Evolutionary conservation across 768 basidiomycete genomes (phyloP).

Genomic region (Tulasnella sp.): DNA sequence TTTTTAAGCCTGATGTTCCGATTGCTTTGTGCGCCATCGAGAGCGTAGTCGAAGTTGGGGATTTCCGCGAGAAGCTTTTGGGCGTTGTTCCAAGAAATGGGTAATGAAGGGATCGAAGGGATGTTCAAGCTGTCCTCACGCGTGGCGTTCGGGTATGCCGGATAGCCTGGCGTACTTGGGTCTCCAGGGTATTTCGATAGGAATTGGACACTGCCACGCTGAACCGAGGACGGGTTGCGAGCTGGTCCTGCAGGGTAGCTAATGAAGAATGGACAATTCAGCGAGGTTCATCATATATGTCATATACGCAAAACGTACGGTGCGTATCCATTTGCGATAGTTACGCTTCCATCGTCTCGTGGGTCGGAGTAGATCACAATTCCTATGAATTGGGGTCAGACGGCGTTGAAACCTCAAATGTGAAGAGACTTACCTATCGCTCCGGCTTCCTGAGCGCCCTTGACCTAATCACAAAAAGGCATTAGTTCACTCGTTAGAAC

Average conservation of each 20-base stretch:
- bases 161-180: conserved; percentile 83
- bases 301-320: conserved; percentile 40
- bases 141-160: conserved; percentile 78
- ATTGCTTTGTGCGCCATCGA: conserved; percentile 44
- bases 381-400: conserved; percentile 34
- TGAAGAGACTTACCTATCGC: conserved; percentile 47
- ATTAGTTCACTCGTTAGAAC: background rate
- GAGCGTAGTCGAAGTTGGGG: background rate
- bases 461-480: conserved; percentile 47
- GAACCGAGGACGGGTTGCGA: conserved; percentile 74
- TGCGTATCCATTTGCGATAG: conserved; percentile 67
- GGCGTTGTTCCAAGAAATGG: conserved; percentile 85
- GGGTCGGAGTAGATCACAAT: conserved; percentile 82
- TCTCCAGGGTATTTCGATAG: conserved; percentile 59
- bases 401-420: background rate
- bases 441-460: conserved; percentile 79
- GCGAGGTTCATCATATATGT: background rate
- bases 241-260: conserved; percentile 84
- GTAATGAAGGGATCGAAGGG: conserved; percentile 79
- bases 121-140: conserved; percentile 57
- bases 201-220: conserved; percentile 80
- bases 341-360: conserved; percentile 78
- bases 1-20: conserved; percentile 56
- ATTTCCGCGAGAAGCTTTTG: conserved; percentile 57
- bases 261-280: conserved; percentile 12